Base-by-base conservation (phyloP, 2,329 filamentous ascomycete species). In the Cladosporium halotolerans region DNA sequence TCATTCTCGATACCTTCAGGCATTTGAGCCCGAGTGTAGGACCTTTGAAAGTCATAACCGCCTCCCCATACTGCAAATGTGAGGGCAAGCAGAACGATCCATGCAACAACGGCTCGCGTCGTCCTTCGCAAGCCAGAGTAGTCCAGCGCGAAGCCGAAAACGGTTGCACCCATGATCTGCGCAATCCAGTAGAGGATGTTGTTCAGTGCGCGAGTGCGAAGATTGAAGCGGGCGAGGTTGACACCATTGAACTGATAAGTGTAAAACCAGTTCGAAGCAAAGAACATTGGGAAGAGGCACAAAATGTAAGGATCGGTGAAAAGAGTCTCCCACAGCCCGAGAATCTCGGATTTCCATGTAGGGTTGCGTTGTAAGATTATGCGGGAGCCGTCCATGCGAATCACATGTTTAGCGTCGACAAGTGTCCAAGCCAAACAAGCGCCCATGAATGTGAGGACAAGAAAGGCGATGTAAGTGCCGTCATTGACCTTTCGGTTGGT, bases 361-460 rank as follows among this genome's bases (percentile, higher is more conserved):
- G 90, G 90, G 70, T 95, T 88, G 75, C 92, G 91, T 86, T 92
- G 95, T 57, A 91, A 72, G 58, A 95, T 89, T 65, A 95, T 83
- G 55, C 82, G 73, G 53, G 86, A 86, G 54, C 89, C 88, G 66
- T 96, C 89, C 36, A 79, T 75, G 56, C 90, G 88, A 59, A 88
- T 74, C 58, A 96, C 80, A 51, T 82, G 79, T 60, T 80, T 80
- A 39, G 87, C 86, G 63, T 93, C 82, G 63, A 83, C 82, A 3
- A 95, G 79, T 33, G 78, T 74, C 64, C 88, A 82, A 28, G 86
- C 81, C 2, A 95, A 74, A 11, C 81, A 62, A 56, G 88, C 87
- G 42, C 89, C 89, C 42, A 79, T 60, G 51, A 87, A 76, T 75
- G 90, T 93, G 62, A 95, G 81, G n/a, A 93, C 78, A 57, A 95